These are phyloP conservation scores for Xylaria venustula DNA, from an alignment of 495 filamentous ascomycete genomes.

Conservation along the genomic window DNA sequence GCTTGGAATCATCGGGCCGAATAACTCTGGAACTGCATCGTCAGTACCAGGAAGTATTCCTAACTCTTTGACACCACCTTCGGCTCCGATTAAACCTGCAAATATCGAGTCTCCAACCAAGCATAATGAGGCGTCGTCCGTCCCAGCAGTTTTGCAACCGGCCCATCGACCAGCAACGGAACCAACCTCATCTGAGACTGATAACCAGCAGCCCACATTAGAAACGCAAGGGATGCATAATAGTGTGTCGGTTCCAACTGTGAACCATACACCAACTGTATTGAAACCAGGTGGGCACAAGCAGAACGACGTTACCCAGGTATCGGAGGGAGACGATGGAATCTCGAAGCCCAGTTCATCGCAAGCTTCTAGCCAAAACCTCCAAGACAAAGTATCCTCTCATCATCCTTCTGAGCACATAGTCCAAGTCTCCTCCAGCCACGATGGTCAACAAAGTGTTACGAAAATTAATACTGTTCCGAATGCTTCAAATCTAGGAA, in stretches of 20 bases:
- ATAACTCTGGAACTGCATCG: not conserved
- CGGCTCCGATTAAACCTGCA: constrained; percentile 8
- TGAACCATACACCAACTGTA: constrained; percentile 25
- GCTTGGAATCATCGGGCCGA: constrained; percentile 18
- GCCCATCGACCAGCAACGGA: constrained; percentile 7
- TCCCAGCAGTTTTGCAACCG: constrained; percentile 18
- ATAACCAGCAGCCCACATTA: constrained; percentile 7
- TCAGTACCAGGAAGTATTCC: constrained; percentile 2
- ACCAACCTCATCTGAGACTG: not conserved
- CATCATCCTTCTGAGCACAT: not conserved
- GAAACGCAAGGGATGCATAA: constrained; percentile 25
- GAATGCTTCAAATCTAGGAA: not conserved
- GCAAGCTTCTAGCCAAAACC: not conserved
- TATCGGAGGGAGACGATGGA: not conserved
- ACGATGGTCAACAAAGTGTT: constrained; percentile 9
- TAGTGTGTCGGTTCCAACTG: constrained; percentile 12
- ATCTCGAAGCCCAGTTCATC: not conserved
- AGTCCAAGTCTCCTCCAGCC: not conserved
- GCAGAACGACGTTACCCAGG: no score
- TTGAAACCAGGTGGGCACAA: constrained; percentile 35
- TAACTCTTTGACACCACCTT: constrained; percentile 15
- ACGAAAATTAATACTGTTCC: constrained; percentile 23
- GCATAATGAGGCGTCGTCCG: not conserved
- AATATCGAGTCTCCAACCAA: not conserved
- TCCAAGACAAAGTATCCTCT: not conserved